A percentile compares a stretch with the other conserved stretches of the same genome.
Conservation (phyloP, 2,329 filamentous ascomycete species). For the Claviceps citrina region DNA sequence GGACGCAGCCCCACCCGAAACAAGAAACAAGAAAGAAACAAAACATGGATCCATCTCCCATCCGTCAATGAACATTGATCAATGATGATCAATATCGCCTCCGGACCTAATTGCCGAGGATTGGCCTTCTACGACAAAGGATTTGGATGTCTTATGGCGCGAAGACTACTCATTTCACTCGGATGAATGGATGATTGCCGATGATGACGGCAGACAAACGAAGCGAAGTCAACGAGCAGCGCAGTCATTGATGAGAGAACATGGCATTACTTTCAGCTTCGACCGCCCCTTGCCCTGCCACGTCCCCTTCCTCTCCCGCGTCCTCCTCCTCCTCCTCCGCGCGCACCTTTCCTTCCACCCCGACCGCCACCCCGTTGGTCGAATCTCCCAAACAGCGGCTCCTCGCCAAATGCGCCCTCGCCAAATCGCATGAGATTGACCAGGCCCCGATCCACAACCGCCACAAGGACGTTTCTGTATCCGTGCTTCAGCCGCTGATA, state of each 20-base stretch:
- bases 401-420: slow-evolving; percentile 65
- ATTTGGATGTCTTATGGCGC: no score
- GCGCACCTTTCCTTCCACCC: slow-evolving; percentile 18
- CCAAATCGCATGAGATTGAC: slow-evolving; percentile 74
- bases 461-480: slow-evolving; percentile 67
- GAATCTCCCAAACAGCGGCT: slow-evolving; percentile 52
- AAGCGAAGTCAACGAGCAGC: no score
- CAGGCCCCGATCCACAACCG: slow-evolving; percentile 77
- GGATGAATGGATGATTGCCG: no score
- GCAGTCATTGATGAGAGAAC: background rate
- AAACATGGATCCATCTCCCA: no score
- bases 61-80: no score
- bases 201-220: no score
- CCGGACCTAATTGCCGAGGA: no score
- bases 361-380: slow-evolving; percentile 28
- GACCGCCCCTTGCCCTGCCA: slow-evolving; percentile 10
- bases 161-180: no score
- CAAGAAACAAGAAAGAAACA: no score
- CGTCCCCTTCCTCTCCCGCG: slow-evolving; percentile 7
- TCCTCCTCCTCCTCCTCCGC: slow-evolving; percentile 14
- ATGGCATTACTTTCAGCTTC: background rate
- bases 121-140: no score
- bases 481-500: slow-evolving; percentile 75
- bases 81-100: no score
- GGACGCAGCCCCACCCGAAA: no score